A percentile compares a stretch with the other conserved stretches of the same genome.
phyloP scores from a whole-genome alignment of 2,329 filamentous ascomycete species.

The Monilinia fructigena region DNA sequence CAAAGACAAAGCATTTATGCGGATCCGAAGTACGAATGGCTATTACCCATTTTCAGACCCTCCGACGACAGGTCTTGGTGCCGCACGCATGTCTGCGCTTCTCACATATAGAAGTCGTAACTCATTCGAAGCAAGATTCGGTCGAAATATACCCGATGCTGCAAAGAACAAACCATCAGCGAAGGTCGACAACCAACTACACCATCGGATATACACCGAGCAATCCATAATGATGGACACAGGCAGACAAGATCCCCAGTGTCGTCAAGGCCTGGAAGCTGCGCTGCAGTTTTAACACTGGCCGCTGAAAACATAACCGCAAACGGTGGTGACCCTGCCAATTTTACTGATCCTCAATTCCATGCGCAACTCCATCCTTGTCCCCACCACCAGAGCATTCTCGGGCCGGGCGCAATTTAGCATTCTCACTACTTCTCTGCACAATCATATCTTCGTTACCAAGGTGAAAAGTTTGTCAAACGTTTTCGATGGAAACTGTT shows the following conservation, averaged over 20 bases:
- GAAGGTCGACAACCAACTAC: slow-evolving; percentile 59
- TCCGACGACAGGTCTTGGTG: slow-evolving; percentile 81
- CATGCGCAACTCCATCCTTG: slow-evolving; percentile 55
- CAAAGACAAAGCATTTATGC: slow-evolving; percentile 94
- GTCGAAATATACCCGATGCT: slow-evolving; percentile 85
- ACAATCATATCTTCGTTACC: slow-evolving; percentile 95
- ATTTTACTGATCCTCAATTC: slow-evolving; percentile 66
- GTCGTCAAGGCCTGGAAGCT: slow-evolving; percentile 46
- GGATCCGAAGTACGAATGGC: slow-evolving; percentile 97
- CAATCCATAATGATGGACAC: slow-evolving; percentile 82
- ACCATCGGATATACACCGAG: slow-evolving; percentile 64
- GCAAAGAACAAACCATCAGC: slow-evolving; percentile 79
- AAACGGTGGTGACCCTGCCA: slow-evolving; percentile 37
- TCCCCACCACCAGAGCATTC: slow-evolving; percentile 45
- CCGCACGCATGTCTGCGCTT: slow-evolving; percentile 93
- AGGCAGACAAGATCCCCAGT: slow-evolving; percentile 54
- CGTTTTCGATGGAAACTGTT: slow-evolving; percentile 99
- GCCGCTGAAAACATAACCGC: slow-evolving; percentile 26
- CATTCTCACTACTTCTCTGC: slow-evolving; percentile 94
- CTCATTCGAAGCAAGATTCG: slow-evolving; percentile 94
- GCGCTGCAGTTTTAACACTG: slow-evolving; percentile 27
- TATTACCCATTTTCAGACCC: slow-evolving; percentile 90
- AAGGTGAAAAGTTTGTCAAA: slow-evolving; percentile 93
- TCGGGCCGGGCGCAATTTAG: slow-evolving; percentile 42
- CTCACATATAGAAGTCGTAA: slow-evolving; percentile 95